These are phyloP conservation scores for Phytophthora lateralis DNA, from an alignment of 352 stramenopile genomes.

Conservation along the genomic window DNA sequence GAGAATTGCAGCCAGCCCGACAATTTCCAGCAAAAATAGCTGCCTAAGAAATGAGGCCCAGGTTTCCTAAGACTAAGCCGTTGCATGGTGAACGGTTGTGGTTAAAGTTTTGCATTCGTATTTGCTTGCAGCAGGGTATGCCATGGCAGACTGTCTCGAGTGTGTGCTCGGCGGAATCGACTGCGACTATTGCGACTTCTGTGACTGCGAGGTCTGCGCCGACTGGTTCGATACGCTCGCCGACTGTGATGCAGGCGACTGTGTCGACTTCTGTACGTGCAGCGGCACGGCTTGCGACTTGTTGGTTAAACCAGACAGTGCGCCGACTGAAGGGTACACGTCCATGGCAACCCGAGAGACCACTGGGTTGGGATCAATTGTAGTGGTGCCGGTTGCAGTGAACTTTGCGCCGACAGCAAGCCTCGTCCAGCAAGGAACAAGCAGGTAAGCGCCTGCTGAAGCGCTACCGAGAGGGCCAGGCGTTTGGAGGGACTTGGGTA, in stretches of 20 bases:
- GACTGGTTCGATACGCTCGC: slow-evolving; percentile 18
- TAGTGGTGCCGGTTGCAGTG: slow-evolving; percentile 9
- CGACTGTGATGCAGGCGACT: slow-evolving; percentile 21
- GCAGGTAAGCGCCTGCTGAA: background rate
- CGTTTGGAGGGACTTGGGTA: too few species aligned
- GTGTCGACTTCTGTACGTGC: slow-evolving; percentile 15
- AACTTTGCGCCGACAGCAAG: slow-evolving; percentile 1
- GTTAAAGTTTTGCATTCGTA: background rate
- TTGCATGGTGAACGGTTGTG: background rate
- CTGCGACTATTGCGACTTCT: slow-evolving; percentile 9
- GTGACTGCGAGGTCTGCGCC: slow-evolving; percentile 10
- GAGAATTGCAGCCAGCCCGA: too few species aligned
- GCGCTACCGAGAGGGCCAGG: background rate
- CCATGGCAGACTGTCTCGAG: slow-evolving; percentile 16
- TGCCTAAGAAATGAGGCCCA: slow-evolving; percentile 1
- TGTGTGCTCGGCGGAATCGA: slow-evolving; percentile 19
- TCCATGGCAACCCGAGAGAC: slow-evolving; percentile 10
- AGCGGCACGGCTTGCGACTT: slow-evolving; percentile 9
- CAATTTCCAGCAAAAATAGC: background rate
- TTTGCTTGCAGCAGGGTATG: background rate
- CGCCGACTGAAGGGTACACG: background rate
- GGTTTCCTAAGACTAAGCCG: background rate
- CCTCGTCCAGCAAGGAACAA: background rate
- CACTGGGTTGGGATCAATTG: background rate
- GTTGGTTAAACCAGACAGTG: slow-evolving; percentile 1